Base-by-base conservation (phyloP, 2,329 filamentous ascomycete genomes). In the Neofusicoccum cordaticola region DNA sequence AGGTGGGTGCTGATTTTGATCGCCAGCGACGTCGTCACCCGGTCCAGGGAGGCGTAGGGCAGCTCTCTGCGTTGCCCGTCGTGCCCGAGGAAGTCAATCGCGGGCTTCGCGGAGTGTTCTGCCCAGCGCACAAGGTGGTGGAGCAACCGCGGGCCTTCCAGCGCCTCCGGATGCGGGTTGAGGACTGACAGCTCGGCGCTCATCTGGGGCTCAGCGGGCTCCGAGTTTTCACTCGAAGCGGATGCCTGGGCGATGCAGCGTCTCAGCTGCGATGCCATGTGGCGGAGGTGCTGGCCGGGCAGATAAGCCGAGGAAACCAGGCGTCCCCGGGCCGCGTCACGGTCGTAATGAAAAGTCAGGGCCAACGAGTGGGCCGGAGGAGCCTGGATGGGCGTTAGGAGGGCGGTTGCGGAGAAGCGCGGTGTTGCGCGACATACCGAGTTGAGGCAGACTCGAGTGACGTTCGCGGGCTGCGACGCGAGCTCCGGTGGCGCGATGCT, bases 21-120 rank as follows among this genome's bases (percentile, higher is more conserved):
- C 15, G 90, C 87, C 41, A 93, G 77, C 2, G 69, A 70, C 57
- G 85, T 78, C 9, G 90, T 86, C 35, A 82, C 78, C 34, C 72
- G 68, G 71, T 93, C 87, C 22, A 95, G 79, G 47, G 87, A 77
- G 9, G 73, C 64, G 72, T 93, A 96, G 0, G 87, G 86, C 48
- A 91, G 73, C 1, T 72, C 77, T 9, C 75, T 77, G 34, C 78
- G 78, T 34, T 71, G 72, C 34, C 81, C 83, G 68, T 84, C 79
- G 50, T 79, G 69, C 65, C 81, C 77, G 35, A 86, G 80, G 71
- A 87, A 90, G 64, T 93, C 89, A 67, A 93, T 83, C 7, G 90
- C 90, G 45, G 75, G 5, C 72, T 64, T 31, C 58, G 69, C 51
- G 75, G 69, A 27, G 71, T 66, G n/a, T 74, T 66, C 41, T 31